These are phyloP conservation scores for Rosa persica DNA, from an alignment of 306 rosid genomes.

Conservation along the genomic window DNA sequence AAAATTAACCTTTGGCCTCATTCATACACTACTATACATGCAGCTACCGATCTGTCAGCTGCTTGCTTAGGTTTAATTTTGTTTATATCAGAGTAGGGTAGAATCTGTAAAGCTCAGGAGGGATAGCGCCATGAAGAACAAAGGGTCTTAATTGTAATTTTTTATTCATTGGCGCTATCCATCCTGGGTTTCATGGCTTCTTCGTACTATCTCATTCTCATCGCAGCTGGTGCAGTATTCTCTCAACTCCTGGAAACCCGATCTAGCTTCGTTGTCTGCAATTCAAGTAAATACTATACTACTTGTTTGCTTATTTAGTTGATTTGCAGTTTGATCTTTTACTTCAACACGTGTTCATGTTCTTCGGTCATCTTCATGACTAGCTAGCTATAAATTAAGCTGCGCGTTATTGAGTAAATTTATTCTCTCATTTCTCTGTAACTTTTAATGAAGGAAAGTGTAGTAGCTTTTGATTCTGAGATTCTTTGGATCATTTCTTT, in stretches of 20 bases:
- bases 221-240: background rate
- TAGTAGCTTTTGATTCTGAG: background rate
- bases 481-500: background rate
- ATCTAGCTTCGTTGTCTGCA: background rate
- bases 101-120: conserved; percentile 89
- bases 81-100: conserved; percentile 30
- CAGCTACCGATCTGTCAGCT: background rate
- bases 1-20: background rate
- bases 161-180: conserved; percentile 60
- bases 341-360: background rate
- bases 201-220: conserved; percentile 33
- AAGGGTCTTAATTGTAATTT: background rate
- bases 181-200: conserved; percentile 80
- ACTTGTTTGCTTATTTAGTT: background rate
- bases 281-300: background rate
- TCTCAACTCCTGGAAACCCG: background rate
- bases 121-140: conserved; percentile 66
- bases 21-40: background rate
- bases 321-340: background rate
- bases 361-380: background rate
- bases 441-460: background rate
- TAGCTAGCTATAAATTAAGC: background rate
- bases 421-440: background rate
- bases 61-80: background rate
- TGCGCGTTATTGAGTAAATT: background rate